These are phyloP conservation scores for Taphrina confusa DNA, from an alignment of 1,139 yeast genomes.

Conservation along the genomic window DNA sequence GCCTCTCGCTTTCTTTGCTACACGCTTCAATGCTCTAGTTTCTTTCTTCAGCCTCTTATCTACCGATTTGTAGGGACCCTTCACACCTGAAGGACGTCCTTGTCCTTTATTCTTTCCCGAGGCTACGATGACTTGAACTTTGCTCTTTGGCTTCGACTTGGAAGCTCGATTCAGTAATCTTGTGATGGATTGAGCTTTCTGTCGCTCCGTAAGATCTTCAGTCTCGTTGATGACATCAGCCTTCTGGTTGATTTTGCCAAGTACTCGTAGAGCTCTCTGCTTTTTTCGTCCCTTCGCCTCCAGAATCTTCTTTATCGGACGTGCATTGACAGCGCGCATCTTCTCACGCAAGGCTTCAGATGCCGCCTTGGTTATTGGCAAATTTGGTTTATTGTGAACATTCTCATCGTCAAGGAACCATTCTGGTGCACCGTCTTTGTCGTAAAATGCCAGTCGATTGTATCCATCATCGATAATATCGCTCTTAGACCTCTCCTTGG, in stretches of 20 bases:
- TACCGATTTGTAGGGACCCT: conserved; percentile 98
- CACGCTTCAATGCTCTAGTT: conserved; percentile 86
- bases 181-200: conserved; percentile 89
- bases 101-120: conserved; percentile 79
- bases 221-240: conserved; percentile 90
- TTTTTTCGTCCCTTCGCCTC: conserved; percentile 98
- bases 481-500: conserved; percentile 58
- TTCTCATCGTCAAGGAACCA: conserved; percentile 96
- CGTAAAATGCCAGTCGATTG: conserved; percentile 88
- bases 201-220: conserved; percentile 80
- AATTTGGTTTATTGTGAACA: conserved; percentile 76
- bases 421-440: conserved; percentile 83
- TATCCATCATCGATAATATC: conserved; percentile 88
- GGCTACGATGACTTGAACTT: conserved; percentile 89
- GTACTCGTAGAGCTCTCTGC: conserved; percentile 83
- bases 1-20: conserved; percentile 57
- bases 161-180: conserved; percentile 79
- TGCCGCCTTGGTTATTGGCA: conserved; percentile 97
- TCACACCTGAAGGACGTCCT: conserved; percentile 96
- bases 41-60: conserved; percentile 98
- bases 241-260: conserved; percentile 91
- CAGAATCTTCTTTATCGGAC: conserved; percentile 95
- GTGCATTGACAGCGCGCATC: conserved; percentile 84
- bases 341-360: conserved; percentile 88
- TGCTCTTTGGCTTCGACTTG: conserved; percentile 69